Conservation (phyloP, 352 stramenopile genomes). For the Globisporangium cystogenes region DNA sequence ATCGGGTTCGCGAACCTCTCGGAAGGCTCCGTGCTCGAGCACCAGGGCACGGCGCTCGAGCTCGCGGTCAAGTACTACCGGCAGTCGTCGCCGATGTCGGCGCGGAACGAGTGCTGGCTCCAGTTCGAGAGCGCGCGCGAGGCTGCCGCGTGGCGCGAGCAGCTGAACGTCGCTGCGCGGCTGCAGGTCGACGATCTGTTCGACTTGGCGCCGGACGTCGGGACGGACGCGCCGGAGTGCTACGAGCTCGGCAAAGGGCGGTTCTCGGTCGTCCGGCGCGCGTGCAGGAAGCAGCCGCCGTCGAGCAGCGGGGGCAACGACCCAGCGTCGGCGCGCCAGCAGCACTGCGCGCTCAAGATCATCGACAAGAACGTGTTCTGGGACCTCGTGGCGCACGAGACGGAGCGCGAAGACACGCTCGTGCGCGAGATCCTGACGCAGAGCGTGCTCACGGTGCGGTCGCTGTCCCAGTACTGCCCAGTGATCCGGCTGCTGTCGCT, state of each 20-base stretch:
- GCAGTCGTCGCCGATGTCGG: constrained; percentile 37
- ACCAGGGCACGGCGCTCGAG: constrained; percentile 43
- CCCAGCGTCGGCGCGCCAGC: neutral
- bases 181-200: constrained; percentile 66
- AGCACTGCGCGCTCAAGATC: constrained; percentile 84
- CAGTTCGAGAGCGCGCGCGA: constrained; percentile 46
- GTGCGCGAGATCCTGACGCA: constrained; percentile 82
- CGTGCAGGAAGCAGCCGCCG: constrained; percentile 22
- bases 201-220: constrained; percentile 46
- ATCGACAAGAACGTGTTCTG: constrained; percentile 92
- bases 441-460: constrained; percentile 65
- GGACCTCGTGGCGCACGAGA: constrained; percentile 85
- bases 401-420: constrained; percentile 82
- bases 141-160: constrained; percentile 30
- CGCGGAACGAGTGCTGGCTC: constrained; percentile 56
- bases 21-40: constrained; percentile 50
- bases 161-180: constrained; percentile 27
- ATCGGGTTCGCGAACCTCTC: constrained; percentile 73
- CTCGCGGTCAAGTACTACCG: constrained; percentile 58
- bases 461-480: constrained; percentile 46
- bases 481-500: constrained; percentile 79
- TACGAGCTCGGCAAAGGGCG: constrained; percentile 80
- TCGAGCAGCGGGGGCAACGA: neutral
- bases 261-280: constrained; percentile 68
- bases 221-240: constrained; percentile 20